A percentile compares a stretch with the other conserved stretches of the same genome.
Evolutionary conservation across 2,329 filamentous ascomycete genomes (phyloP).

Genomic region (Malbranchea zuffiana): DNA sequence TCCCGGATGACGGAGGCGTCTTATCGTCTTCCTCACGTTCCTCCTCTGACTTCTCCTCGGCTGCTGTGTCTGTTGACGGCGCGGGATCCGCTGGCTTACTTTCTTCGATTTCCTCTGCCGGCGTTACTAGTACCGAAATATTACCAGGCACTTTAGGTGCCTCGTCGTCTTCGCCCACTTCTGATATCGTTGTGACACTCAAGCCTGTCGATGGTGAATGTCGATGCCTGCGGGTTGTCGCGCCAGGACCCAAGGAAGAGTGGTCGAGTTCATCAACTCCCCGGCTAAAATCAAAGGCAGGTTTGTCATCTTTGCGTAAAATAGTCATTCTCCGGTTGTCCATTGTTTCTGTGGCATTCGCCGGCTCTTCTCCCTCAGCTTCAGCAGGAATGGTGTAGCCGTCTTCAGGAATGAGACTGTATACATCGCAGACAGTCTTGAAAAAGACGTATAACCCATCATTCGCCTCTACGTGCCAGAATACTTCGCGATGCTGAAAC

Average conservation of each 20-base stretch:
- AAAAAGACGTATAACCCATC: slow-evolving; percentile 94
- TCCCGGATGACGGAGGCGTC: background rate
- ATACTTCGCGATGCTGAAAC: slow-evolving; percentile 93
- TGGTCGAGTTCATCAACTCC: slow-evolving; percentile 18
- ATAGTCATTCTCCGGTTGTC: slow-evolving; percentile 18
- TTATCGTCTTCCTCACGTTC: background rate
- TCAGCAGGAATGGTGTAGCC: slow-evolving; percentile 93
- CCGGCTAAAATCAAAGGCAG: slow-evolving; percentile 22
- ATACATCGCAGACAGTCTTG: slow-evolving; percentile 91
- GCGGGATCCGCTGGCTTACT: background rate
- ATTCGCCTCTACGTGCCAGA: slow-evolving; percentile 83
- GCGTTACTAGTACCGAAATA: background rate
- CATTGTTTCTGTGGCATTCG: slow-evolving; percentile 4
- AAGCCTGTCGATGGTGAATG: slow-evolving; percentile 60
- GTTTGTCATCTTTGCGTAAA: slow-evolving; percentile 33
- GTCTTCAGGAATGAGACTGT: slow-evolving; percentile 78
- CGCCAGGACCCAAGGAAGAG: slow-evolving; percentile 44
- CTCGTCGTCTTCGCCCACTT: slow-evolving; percentile 40
- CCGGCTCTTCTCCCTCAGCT: slow-evolving; percentile 55
- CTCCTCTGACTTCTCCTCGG: background rate
- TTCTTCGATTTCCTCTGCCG: background rate
- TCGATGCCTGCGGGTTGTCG: slow-evolving; percentile 62
- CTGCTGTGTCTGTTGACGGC: background rate
- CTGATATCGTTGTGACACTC: slow-evolving; percentile 63
- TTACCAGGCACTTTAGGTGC: background rate